Percentiles rank a stretch among this genome's conserved stretches.
Conservation (phyloP, 345 rosid genomes). For the Gossypium rotundifolium region DNA sequence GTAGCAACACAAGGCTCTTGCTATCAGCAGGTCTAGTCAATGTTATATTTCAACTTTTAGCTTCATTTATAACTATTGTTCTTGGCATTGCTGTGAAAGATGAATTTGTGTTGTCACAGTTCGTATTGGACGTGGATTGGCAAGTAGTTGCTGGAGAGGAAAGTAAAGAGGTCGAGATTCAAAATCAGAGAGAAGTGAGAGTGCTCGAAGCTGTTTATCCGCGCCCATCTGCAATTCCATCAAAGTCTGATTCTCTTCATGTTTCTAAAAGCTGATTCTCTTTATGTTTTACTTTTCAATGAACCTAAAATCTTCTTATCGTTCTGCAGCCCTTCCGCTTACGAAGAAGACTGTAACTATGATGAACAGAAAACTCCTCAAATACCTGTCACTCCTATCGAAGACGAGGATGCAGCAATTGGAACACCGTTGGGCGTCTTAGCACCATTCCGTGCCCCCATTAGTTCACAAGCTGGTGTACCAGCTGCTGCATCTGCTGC, state of each 20-base stretch:
- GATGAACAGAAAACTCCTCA: slow-evolving; percentile 39
- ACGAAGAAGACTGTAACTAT: slow-evolving; percentile 31
- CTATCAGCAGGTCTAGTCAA: too few species aligned
- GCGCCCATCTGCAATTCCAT: slow-evolving; percentile 36
- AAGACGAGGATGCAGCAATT: slow-evolving; percentile 61
- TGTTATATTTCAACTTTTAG: too few species aligned
- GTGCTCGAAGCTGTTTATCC: slow-evolving; percentile 75
- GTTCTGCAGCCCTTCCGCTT: slow-evolving; percentile 55
- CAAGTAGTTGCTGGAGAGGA: slow-evolving; percentile 90
- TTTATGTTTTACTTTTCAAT: slow-evolving; percentile 11
- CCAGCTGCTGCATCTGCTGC: slow-evolving; percentile 62
- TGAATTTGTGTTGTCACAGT: slow-evolving; percentile 38
- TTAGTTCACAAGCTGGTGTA: slow-evolving; percentile 33
- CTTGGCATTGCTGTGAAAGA: slow-evolving; percentile 12
- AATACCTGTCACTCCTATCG: slow-evolving; percentile 32
- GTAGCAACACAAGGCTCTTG: too few species aligned
- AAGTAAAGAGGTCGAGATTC: slow-evolving; percentile 64
- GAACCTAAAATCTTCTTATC: slow-evolving; percentile 8
- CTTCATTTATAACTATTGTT: background rate
- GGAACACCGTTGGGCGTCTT: slow-evolving; percentile 17
- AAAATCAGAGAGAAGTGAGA: slow-evolving; percentile 81
- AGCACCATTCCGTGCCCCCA: slow-evolving; percentile 1
- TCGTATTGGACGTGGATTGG: slow-evolving; percentile 42
- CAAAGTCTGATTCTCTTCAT: slow-evolving; percentile 40
- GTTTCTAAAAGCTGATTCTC: background rate